phyloP scores from a whole-genome alignment of 2,329 filamentous ascomycete species.

The Thelonectria discophora region DNA sequence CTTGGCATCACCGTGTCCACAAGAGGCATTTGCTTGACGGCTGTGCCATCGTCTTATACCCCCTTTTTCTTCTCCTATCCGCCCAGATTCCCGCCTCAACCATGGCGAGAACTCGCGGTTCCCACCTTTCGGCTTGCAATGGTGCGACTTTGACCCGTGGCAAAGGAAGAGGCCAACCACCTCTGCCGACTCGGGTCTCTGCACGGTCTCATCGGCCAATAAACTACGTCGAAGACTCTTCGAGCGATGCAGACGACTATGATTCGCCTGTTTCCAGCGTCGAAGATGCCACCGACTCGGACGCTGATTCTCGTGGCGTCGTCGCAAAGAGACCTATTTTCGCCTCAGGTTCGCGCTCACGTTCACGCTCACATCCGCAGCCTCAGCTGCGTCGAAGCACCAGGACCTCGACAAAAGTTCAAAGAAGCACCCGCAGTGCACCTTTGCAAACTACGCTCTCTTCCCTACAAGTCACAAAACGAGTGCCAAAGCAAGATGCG shows the following conservation, averaged over 20 bases:
- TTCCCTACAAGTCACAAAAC: conserved; percentile 7
- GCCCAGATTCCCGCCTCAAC: conserved; percentile 11
- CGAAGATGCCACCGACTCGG: conserved; percentile 16
- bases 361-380: conserved; percentile 18
- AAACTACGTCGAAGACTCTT: conserved; percentile 24
- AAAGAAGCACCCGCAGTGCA: conserved; percentile 21
- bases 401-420: not conserved
- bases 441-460: conserved; percentile 28
- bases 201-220: conserved; percentile 27
- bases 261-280: conserved; percentile 25
- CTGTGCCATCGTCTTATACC: not conserved
- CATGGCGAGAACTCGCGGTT: conserved; percentile 45
- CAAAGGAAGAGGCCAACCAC: conserved; percentile 32
- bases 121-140: conserved; percentile 23
- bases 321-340: conserved; percentile 15
- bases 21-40: not conserved
- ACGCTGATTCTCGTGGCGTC: conserved; percentile 25
- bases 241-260: conserved; percentile 25
- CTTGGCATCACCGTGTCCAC: not conserved
- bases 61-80: not conserved
- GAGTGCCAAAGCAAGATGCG: not conserved
- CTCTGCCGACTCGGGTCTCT: conserved; percentile 26
- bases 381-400: not conserved
- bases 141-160: conserved; percentile 31
- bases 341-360: conserved; percentile 1